Conservation (phyloP, 352 stramenopile genomes). For the Pilasporangium apinafurcum region DNA sequence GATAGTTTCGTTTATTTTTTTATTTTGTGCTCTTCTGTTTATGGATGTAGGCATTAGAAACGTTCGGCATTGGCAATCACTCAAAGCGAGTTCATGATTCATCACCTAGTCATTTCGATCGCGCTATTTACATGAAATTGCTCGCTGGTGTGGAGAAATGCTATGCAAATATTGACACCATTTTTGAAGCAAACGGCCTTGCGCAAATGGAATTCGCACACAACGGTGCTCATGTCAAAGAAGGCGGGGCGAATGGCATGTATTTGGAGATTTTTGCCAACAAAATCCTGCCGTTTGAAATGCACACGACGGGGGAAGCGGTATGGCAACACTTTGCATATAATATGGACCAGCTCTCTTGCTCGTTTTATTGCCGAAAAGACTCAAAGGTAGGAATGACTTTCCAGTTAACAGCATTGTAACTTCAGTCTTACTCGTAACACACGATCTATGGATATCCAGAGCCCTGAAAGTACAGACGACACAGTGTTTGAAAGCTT, state of each 20-base stretch:
- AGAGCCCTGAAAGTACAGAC: conserved; percentile 11
- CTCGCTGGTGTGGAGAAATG: conserved; percentile 27
- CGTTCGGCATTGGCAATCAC: too few species aligned
- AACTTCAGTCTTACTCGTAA: background rate
- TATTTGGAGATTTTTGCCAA: conserved; percentile 27
- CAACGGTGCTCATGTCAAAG: conserved; percentile 16
- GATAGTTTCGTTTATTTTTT: too few species aligned
- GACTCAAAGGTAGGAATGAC: conserved; percentile 18
- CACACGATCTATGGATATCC: background rate
- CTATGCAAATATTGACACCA: conserved; percentile 25
- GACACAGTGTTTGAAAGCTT: conserved; percentile 50
- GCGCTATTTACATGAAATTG: too few species aligned
- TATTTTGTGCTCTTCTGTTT: too few species aligned
- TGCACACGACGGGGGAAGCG: conserved; percentile 18
- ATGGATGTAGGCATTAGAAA: too few species aligned
- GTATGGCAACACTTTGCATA: conserved; percentile 27
- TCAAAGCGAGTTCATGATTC: too few species aligned
- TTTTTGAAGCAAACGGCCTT: conserved; percentile 14
- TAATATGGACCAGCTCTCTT: conserved; percentile 19
- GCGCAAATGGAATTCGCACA: conserved; percentile 9
- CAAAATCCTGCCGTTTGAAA: conserved; percentile 21
- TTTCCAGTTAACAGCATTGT: background rate
- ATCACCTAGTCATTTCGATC: too few species aligned
- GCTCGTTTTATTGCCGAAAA: too few species aligned
- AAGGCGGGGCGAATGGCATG: conserved; percentile 23